A percentile compares a stretch with the other conserved stretches of the same genome.
These are phyloP conservation scores for Vitis vinifera DNA, from an alignment of 164 flowering plant genomes.

Conservation along the genomic window DNA sequence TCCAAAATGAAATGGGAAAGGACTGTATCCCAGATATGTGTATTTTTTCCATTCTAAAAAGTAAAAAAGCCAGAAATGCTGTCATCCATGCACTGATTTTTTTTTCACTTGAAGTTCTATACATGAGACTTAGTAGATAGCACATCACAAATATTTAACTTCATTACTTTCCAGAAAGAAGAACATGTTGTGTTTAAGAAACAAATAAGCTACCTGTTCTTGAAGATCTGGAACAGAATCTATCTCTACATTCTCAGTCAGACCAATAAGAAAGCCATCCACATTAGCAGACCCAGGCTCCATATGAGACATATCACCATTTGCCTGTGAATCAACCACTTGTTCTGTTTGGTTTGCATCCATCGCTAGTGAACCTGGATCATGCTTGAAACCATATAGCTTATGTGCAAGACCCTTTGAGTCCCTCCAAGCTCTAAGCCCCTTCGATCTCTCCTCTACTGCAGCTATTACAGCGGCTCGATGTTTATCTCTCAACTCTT, in stretches of 20 bases:
- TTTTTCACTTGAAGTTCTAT: too few relatives aligned
- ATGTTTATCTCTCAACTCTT: slow-evolving; percentile 75
- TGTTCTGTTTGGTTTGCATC: slow-evolving; percentile 34
- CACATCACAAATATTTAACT: background rate
- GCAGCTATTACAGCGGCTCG: slow-evolving; percentile 65
- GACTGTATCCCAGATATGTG: too few relatives aligned
- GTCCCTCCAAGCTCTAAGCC: slow-evolving; percentile 63
- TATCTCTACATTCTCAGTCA: slow-evolving; percentile 40
- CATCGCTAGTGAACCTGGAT: slow-evolving; percentile 49
- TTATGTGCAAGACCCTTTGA: slow-evolving; percentile 83
- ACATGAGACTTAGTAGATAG: too few relatives aligned
- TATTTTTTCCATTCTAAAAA: too few relatives aligned
- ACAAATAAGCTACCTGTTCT: slow-evolving; percentile 50
- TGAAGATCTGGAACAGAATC: slow-evolving; percentile 57
- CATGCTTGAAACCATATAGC: slow-evolving; percentile 75
- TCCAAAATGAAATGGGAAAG: too few relatives aligned
- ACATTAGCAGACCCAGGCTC: slow-evolving; percentile 36
- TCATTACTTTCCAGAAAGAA: background rate
- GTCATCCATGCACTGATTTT: too few relatives aligned
- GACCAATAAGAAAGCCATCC: slow-evolving; percentile 36
- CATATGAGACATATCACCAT: slow-evolving; percentile 33
- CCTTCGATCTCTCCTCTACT: slow-evolving; percentile 82
- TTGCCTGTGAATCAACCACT: slow-evolving; percentile 19
- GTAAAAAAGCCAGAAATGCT: too few relatives aligned
- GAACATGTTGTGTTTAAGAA: background rate